Base-by-base conservation (phyloP, 2,329 filamentous ascomycete genomes). In the Fusarium haematococcum region DNA sequence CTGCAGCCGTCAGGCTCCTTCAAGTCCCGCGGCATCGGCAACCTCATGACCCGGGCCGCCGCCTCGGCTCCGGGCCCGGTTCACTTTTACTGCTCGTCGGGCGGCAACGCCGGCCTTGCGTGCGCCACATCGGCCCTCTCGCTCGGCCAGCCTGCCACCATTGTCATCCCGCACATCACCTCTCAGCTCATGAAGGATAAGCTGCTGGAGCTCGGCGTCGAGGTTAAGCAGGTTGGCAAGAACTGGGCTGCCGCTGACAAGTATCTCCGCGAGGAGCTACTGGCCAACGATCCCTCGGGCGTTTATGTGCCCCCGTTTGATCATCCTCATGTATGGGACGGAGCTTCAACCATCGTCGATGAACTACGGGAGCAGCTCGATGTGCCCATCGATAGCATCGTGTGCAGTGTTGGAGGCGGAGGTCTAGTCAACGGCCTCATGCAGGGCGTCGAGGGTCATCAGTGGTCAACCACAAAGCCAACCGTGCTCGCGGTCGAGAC, bases 1-100 rank as follows among this genome's bases (percentile, higher is more conserved):
- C 89, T 95, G 64, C 95, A 97, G 80, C 95, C 94, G 6, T 93
- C 92, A 25, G 93, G 93, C 73, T 95, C 93, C 43, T 97, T 97
- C 90, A 97, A 97, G 83, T 95, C 93, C 56, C 89, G 91, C 75
- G 94, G 93, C 33, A 90, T 96, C 70, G 93, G 94, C 59, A 90
- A 93, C 81, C 88, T 93, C 80, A 91, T 95, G 79, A 83, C 85
- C 66, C 79, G 79, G 62, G 81, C 83, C 65, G 79, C 82, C 73
- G 77, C 84, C 70, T 68, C 74, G 6, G 71, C 78, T 65, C 77
- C 77, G 2, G 77, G 80, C 25, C 74, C 81, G 7, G 84, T 87
- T 3, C 93, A 94, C 85, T 96, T 97, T 87, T 97, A 94, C 85
- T 93, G 90, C 79, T 93, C 92, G 14, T 94, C 91, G 3, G 94